phyloP scores from a whole-genome alignment of 345 rosid species.

The Salix dunnii region DNA sequence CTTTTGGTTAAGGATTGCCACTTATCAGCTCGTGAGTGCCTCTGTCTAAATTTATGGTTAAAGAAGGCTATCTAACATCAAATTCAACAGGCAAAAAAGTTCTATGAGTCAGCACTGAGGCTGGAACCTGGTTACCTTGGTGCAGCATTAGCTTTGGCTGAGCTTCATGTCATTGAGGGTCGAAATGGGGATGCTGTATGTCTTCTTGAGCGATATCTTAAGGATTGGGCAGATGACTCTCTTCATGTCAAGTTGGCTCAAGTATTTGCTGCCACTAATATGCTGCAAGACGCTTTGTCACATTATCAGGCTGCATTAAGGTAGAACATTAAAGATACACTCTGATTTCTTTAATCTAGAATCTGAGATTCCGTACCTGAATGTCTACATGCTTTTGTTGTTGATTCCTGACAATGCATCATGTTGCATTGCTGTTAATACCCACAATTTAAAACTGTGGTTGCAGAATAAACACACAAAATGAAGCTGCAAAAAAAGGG shows the following conservation, averaged over 20 bases:
- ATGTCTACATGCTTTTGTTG: neutral
- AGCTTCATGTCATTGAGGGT: slow-evolving; percentile 86
- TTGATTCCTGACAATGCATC: neutral
- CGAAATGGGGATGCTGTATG: slow-evolving; percentile 89
- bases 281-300: slow-evolving; percentile 78
- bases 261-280: slow-evolving; percentile 82
- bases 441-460: slow-evolving; percentile 3
- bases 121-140: slow-evolving; percentile 95
- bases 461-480: slow-evolving; percentile 81
- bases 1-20: neutral
- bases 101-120: slow-evolving; percentile 90
- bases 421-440: neutral
- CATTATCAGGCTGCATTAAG: slow-evolving; percentile 93
- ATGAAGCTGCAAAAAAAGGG: slow-evolving; percentile 94
- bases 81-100: slow-evolving; percentile 75
- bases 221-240: slow-evolving; percentile 98
- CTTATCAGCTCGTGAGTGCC: neutral
- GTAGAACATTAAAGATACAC: slow-evolving; percentile 25
- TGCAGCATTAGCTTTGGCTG: slow-evolving; percentile 95
- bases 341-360: slow-evolving; percentile 1
- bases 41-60: neutral
- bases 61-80: slow-evolving; percentile 10
- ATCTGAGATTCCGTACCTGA: neutral
- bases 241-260: slow-evolving; percentile 97
- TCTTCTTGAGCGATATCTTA: slow-evolving; percentile 86